phyloP scores from a whole-genome alignment of 176 grass and related monocot species.

The Paspalum notatum region DNA sequence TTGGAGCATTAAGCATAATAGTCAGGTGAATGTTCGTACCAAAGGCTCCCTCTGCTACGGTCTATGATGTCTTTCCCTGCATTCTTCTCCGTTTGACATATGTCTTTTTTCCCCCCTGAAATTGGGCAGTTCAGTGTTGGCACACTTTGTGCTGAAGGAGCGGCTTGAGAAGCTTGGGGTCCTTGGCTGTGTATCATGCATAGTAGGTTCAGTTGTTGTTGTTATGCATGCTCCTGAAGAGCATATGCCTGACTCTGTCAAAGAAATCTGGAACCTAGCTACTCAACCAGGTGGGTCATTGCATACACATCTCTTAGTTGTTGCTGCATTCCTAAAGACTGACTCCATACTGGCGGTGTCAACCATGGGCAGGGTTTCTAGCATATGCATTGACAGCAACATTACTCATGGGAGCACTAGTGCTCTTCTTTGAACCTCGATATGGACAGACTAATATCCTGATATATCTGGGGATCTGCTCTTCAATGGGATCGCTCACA shows the following conservation, averaged over 20 bases:
- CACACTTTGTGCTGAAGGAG: constrained; percentile 89
- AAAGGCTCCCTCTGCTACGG: not conserved
- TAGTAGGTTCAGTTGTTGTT: constrained; percentile 93
- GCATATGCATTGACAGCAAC: constrained; percentile 65
- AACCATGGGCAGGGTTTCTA: constrained; percentile 71
- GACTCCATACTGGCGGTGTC: constrained; percentile 15
- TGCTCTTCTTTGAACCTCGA: constrained; percentile 78
- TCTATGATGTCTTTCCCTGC: not conserved
- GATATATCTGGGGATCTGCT: constrained; percentile 93
- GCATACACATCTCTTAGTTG: not conserved
- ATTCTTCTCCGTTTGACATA: constrained; percentile 8
- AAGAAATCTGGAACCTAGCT: constrained; percentile 92
- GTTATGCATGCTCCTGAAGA: constrained; percentile 92
- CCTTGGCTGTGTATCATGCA: constrained; percentile 87
- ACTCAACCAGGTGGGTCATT: constrained; percentile 68
- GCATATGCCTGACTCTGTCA: constrained; percentile 67
- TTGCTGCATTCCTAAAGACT: constrained; percentile 22
- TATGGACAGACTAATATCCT: constrained; percentile 94
- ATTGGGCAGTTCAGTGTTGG: constrained; percentile 67
- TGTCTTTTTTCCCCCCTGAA: not conserved
- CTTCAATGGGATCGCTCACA: constrained; percentile 91
- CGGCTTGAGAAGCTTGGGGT: constrained; percentile 72
- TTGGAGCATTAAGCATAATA: constrained; percentile 94
- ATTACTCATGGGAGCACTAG: constrained; percentile 54
- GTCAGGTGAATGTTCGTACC: constrained; percentile 59